Percentiles rank a stretch among this genome's conserved stretches.
These are phyloP conservation scores for Barnettozyma pratensis DNA, from an alignment of 805 yeast species.

Conservation along the genomic window DNA sequence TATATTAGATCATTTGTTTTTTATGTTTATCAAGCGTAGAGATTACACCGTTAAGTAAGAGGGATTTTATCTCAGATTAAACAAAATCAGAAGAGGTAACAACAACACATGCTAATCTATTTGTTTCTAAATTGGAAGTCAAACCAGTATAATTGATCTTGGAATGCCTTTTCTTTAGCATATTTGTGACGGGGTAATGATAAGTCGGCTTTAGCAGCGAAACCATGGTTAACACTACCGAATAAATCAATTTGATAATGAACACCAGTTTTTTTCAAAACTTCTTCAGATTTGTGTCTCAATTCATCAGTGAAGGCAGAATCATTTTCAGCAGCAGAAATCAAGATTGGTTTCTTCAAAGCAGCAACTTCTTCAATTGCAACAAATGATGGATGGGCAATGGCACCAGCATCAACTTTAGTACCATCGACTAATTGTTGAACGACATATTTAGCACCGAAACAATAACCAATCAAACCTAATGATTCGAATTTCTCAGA, in stretches of 20 bases:
- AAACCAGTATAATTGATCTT: constrained; percentile 30
- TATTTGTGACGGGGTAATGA: constrained; percentile 45
- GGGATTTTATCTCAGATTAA: neutral
- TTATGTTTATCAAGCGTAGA: neutral
- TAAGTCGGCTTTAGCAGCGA: constrained; percentile 71
- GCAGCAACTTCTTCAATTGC: constrained; percentile 57
- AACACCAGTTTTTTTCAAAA: constrained; percentile 47
- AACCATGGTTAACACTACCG: constrained; percentile 71
- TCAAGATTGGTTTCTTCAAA: constrained; percentile 47
- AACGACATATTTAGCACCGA: constrained; percentile 69
- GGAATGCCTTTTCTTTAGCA: constrained; percentile 62
- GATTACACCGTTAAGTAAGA: neutral
- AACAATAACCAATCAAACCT: constrained; percentile 74
- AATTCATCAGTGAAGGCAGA: constrained; percentile 54
- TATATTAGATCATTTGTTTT: too few relatives aligned
- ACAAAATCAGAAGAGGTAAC: too few relatives aligned
- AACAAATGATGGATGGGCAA: constrained; percentile 82
- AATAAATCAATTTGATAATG: constrained; percentile 58
- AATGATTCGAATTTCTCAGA: constrained; percentile 43
- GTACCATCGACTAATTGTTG: constrained; percentile 39
- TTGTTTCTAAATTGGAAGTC: constrained; percentile 4
- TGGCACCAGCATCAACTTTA: constrained; percentile 54
- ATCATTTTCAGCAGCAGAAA: constrained; percentile 76
- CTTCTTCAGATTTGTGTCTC: constrained; percentile 57
- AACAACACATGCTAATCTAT: constrained; percentile 6